Evolutionary conservation across 1,284 basidiomycete genomes (phyloP).

Genomic region (Cryptococcus sp.): DNA sequence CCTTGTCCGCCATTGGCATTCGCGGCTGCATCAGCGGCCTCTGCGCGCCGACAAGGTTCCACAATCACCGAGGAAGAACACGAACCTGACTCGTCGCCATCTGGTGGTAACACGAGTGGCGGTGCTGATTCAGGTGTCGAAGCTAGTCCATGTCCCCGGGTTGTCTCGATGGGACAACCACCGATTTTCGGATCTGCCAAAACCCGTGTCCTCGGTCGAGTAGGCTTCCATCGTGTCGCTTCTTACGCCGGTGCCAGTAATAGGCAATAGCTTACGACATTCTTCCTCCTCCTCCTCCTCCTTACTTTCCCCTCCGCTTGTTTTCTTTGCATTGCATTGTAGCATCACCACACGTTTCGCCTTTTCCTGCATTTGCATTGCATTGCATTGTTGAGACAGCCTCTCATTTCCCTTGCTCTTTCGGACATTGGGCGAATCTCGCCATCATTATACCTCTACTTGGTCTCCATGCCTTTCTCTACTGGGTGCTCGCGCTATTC

Average conservation of each 20-base stretch:
- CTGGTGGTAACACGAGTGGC: conserved; percentile 14
- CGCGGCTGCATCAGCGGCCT: conserved; percentile 44
- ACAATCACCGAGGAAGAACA: conserved; percentile 43
- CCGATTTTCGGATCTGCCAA: conserved; percentile 50
- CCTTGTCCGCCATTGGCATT: conserved; percentile 46
- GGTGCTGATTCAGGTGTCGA: conserved; percentile 19
- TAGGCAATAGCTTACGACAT: conserved; percentile 3
- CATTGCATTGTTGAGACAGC: conserved; percentile 8
- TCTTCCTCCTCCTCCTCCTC: neutral
- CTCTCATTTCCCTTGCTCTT: conserved; percentile 1
- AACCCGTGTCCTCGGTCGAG: conserved; percentile 32
- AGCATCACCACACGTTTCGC: conserved; percentile 5
- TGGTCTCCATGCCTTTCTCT: no score
- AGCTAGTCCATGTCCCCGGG: conserved; percentile 39
- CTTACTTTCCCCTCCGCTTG: neutral
- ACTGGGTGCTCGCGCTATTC: neutral
- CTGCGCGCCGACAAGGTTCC: conserved; percentile 31
- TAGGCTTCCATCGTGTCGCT: conserved; percentile 29
- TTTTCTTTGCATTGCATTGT: conserved; percentile 7
- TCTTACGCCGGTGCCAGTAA: conserved; percentile 34
- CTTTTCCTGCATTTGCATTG: conserved; percentile 11
- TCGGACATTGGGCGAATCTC: conserved; percentile 5
- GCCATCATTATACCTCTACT: neutral
- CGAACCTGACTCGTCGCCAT: conserved; percentile 36
- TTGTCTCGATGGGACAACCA: conserved; percentile 29